Base-by-base conservation (phyloP, 768 basidiomycete species). In the Lactarius hatsudake region DNA sequence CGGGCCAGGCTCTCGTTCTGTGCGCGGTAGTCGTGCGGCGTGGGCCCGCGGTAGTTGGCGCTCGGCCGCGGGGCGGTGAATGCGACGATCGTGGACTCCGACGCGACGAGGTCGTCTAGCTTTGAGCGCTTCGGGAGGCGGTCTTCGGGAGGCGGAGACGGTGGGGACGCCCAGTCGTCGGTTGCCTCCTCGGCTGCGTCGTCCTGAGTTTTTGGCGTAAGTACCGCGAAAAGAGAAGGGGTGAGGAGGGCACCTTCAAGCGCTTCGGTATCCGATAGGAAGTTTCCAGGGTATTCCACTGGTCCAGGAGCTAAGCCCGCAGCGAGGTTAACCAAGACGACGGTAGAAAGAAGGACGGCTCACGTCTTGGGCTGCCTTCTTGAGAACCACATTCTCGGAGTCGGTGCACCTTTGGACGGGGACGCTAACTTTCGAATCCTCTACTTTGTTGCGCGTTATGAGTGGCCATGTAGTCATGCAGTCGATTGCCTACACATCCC, bases 231-330 rank as follows among this genome's bases (percentile, higher is more conserved):
- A 28, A 28, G 26, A 28, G 2, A 28, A 20, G 42, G 15, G 4
- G n/a, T 3, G 53, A 42, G n/a, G 18, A 40, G 13, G 53, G 51
- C 67, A 83, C 81, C 71, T 81, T 81, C 58, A 81, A 71, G 64
- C 89, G 83, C 74, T 93, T 91, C 18, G 94, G 91, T 84, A 97
- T 96, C 72, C 93, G 86, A 75, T 89, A 96, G 32, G 85, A 89
- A n/a, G 86, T 75, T 36, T 88, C 87, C 54, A 98, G 81, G 2
- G 81, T 81, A 23, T 84, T 83, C 96, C 96, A 99, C 64, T 90
- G 84, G 15, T 85, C 85, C 9, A 96, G 78, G 5, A 98, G 81
- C 91, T 95, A 17, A 56, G 23, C 60, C 59, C 30, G 65, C 13
- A 3, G 20, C 20, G 55, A 53, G 2, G 68, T 56, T 40, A 48